Conservation (phyloP, 306 rosid genomes). For the Rubus idaeus region DNA sequence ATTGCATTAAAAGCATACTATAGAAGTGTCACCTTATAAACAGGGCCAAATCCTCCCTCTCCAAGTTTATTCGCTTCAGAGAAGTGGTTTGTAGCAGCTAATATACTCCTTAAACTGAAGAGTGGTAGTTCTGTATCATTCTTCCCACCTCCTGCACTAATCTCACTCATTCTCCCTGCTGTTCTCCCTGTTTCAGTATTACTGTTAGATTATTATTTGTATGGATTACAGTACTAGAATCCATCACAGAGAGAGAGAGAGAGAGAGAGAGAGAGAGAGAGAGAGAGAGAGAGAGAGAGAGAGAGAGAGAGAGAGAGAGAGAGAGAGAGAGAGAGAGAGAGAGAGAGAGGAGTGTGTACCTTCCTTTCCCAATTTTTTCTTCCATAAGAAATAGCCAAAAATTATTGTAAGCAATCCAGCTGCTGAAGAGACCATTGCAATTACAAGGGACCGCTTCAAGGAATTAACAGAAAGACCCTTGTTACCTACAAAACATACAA, state of each 20-base stretch:
- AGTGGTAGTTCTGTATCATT: slow-evolving; percentile 38
- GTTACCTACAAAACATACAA: background rate
- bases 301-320: background rate
- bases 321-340: background rate
- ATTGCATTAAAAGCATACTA: background rate
- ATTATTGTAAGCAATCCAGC: background rate
- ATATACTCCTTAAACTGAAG: slow-evolving; percentile 32
- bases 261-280: background rate
- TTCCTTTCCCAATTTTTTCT: background rate
- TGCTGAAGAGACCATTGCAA: background rate
- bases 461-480: background rate
- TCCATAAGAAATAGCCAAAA: background rate
- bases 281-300: background rate
- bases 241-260: background rate
- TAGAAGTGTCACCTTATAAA: slow-evolving; percentile 39
- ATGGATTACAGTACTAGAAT: too few species aligned
- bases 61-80: slow-evolving; percentile 48
- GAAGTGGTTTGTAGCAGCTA: slow-evolving; percentile 42
- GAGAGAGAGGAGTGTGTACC: background rate
- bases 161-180: background rate
- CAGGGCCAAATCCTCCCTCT: slow-evolving; percentile 66
- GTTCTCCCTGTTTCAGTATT: background rate
- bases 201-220: background rate
- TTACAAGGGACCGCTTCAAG: slow-evolving; percentile 10
- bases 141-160: slow-evolving; percentile 18